Base-by-base conservation (phyloP, 192 early-diverging fungal genomes). In the Endogone sp. region DNA sequence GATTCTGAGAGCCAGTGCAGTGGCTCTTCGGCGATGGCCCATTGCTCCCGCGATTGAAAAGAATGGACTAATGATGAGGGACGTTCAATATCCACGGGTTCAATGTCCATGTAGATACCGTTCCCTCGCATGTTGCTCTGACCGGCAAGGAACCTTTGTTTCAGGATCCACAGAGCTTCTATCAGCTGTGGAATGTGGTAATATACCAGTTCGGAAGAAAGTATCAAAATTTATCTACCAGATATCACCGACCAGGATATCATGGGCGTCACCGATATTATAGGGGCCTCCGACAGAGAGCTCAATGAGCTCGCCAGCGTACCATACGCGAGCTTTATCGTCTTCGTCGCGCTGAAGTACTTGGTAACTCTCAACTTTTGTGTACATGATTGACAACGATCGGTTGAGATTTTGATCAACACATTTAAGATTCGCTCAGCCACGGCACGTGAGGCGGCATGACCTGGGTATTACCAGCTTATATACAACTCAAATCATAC, bases 111-210 rank as follows among this genome's bases (percentile, higher is more conserved):
- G 0, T 68, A 30, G 49, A 60, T 71, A 2, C 72, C 76, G 67
- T 65, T 60, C 0, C 76, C 76, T 24, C 76, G 54, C 76, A 78
- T 78, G 29, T 78, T 78, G 57, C 76, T 78, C 28, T 78, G 76
- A 0, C 76, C 76, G 3, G 76, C 68, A 56, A 78, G 49, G 21
- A 78, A n/a, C n/a, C n/a, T n/a, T n/a, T n/a, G n/a, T n/a, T n/a
- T n/a, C n/a, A n/a, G n/a, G n/a, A n/a, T n/a, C n/a, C n/a, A n/a
- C n/a, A n/a, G n/a, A n/a, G n/a, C n/a, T n/a, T n/a, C n/a, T n/a
- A n/a, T n/a, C n/a, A n/a, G n/a, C n/a, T n/a, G n/a, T n/a, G n/a
- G n/a, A n/a, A n/a, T n/a, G n/a, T n/a, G n/a, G n/a, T n/a, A n/a
- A n/a, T n/a, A n/a, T n/a, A n/a, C n/a, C n/a, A n/a, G n/a, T n/a